These are phyloP conservation scores for Spathaspora sp. DNA, from an alignment of 805 yeast genomes.

Conservation along the genomic window DNA sequence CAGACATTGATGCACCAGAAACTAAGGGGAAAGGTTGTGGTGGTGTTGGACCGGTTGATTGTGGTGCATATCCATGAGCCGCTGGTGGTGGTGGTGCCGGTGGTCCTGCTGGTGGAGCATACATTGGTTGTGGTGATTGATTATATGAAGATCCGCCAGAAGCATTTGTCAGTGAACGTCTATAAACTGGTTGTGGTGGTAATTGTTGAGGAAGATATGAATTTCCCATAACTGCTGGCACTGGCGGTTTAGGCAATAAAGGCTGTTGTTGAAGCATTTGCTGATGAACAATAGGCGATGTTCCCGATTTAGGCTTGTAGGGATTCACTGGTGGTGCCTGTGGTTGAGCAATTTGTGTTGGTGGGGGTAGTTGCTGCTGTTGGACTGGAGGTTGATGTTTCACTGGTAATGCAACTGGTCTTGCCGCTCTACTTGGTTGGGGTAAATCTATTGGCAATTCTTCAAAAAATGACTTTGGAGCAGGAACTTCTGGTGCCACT, in stretches of 20 bases:
- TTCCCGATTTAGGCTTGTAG: constrained; percentile 16
- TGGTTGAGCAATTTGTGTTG: constrained; percentile 11
- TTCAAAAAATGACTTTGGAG: constrained; percentile 49
- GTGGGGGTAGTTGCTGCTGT: constrained; percentile 11
- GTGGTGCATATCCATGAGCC: constrained; percentile 23
- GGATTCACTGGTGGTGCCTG: constrained; percentile 28
- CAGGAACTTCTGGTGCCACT: neutral
- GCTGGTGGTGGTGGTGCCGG: constrained; percentile 11
- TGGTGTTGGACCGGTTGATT: constrained; percentile 2
- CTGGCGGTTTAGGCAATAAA: constrained; percentile 6
- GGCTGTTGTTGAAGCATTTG: constrained; percentile 4
- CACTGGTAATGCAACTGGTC: constrained; percentile 27
- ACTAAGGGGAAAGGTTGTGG: constrained; percentile 7
- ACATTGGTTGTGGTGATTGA: neutral
- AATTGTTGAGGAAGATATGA: neutral
- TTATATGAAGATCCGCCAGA: neutral
- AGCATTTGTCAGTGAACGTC: neutral
- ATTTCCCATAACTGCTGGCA: neutral
- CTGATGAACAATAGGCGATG: constrained; percentile 10
- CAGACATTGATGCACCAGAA: neutral
- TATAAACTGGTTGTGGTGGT: constrained; percentile 5
- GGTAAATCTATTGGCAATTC: constrained; percentile 49
- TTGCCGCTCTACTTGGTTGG: constrained; percentile 13
- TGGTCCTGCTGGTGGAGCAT: constrained; percentile 6
- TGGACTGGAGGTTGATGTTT: constrained; percentile 22